Evolutionary conservation across 768 basidiomycete species (phyloP), one percentile per base, ranked within the genome.

Genomic region (Rhodotorula diobovata): DNA sequence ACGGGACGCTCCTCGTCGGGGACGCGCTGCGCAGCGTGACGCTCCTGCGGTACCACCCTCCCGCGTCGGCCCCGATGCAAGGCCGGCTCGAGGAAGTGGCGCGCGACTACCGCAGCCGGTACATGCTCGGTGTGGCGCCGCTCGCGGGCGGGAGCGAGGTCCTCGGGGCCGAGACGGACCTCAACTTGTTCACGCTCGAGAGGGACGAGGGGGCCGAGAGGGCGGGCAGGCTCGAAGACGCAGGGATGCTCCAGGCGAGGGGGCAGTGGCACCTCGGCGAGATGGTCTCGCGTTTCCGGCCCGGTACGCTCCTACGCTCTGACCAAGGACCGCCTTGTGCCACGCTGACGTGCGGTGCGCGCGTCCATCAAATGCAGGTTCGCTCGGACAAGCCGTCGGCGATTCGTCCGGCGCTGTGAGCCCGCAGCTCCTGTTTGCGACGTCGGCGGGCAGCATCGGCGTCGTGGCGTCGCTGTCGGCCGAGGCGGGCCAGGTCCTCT

Each of bases 1-100:
- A 87, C 69, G 60, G 59, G 30, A 66, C 61, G 28, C 78, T 95
- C 35, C 80, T 90, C 28, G 84, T 87, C n/a, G 90, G 90, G 46
- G 93, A 96, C 77, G 87, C 88, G 15, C 85, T 94, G 37, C 87
- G 86, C 78, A 92, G 91, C 0, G 84, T 94, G 28, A 88, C 91
- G 6, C 74, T 91, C 37, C 81, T 94, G 43, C 84, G 84, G 66
- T 79, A 89, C 61, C 70, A 76, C 4, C 82, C 81, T 21, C 81
- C 78, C 7, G 12, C 53, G 2, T 37, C 30, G 46, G 45, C 56
- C 14, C 23, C 66, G 32, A 16, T 28, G 15, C 35, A 43, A 30
- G 56, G 61, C 8, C 83, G 82, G 70, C 78, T 89, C 9, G 79
- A 83, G 45, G 83, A 84, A 43, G 80, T 89, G 23, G 90, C 89